Evolutionary conservation across 2,329 filamentous ascomycete species (phyloP).

Genomic region (Tothia fuscella): DNA sequence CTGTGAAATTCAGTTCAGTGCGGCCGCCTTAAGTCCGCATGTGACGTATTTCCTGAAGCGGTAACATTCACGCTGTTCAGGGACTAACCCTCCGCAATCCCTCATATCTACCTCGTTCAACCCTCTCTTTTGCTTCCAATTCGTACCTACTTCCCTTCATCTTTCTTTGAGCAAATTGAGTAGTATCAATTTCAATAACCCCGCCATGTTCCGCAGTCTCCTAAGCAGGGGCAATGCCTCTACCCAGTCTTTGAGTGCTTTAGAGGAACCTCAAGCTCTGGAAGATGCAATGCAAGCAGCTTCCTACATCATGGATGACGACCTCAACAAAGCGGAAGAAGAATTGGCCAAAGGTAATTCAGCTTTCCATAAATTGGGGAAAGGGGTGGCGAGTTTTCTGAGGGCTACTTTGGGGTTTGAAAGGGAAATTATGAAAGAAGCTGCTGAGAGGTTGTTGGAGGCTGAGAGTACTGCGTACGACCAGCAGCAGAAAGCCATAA

Average conservation of each 20-base stretch:
- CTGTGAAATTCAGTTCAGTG: no score
- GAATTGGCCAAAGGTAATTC: conserved; percentile 61
- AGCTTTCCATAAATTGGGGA: conserved; percentile 78
- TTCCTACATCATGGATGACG: conserved; percentile 72
- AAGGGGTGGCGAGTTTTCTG: conserved; percentile 74
- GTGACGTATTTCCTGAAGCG: no score
- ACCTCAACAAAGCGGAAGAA: conserved; percentile 72
- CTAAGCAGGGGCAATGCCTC: conserved; percentile 15
- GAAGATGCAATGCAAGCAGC: conserved; percentile 44
- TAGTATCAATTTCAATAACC: no score
- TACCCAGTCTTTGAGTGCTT: conserved; percentile 43
- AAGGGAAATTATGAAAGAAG: conserved; percentile 79
- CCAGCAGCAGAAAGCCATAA: conserved; percentile 64
- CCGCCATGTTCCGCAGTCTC: conserved; percentile 7
- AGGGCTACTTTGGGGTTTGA: conserved; percentile 81
- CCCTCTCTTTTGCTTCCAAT: neutral
- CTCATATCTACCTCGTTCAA: neutral
- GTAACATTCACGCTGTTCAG: no score
- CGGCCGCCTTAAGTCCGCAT: no score
- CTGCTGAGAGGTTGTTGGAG: conserved; percentile 56
- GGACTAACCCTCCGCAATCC: no score
- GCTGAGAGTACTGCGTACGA: conserved; percentile 67
- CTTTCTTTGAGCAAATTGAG: neutral
- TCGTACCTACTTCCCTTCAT: neutral
- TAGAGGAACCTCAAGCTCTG: conserved; percentile 48